Evolutionary conservation across 2,329 filamentous ascomycete genomes (phyloP).

Genomic region (Hymenoscyphus linearis): DNA sequence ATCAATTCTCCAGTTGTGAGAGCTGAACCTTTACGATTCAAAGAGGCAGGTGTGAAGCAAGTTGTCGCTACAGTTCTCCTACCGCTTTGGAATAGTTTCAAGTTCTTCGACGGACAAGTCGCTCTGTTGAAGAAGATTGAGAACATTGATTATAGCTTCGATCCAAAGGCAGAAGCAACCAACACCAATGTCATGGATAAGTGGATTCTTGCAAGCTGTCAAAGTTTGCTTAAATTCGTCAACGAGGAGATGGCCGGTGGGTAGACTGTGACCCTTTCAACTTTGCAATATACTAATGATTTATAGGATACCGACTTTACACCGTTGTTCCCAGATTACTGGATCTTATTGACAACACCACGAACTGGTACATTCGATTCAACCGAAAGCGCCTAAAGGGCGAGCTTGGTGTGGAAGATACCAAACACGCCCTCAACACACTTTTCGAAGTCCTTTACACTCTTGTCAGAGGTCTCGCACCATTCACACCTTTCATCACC

Average conservation of each 20-base stretch:
- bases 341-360: slow-evolving; percentile 83
- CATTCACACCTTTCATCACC: slow-evolving; percentile 92
- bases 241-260: slow-evolving; percentile 84
- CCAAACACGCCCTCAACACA: slow-evolving; percentile 84
- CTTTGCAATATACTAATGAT: slow-evolving; percentile 9
- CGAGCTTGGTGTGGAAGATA: slow-evolving; percentile 79
- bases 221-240: slow-evolving; percentile 85
- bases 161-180: slow-evolving; percentile 66
- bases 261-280: slow-evolving; percentile 24
- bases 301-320: slow-evolving; percentile 67
- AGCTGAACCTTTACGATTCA: slow-evolving; percentile 85
- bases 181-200: slow-evolving; percentile 93
- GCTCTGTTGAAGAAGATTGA: slow-evolving; percentile 81
- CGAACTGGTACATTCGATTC: slow-evolving; percentile 98
- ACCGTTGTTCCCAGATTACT: slow-evolving; percentile 86
- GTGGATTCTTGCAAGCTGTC: slow-evolving; percentile 90
- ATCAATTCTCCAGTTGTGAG: slow-evolving; percentile 96
- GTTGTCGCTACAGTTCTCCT: slow-evolving; percentile 88
- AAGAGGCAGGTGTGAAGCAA: slow-evolving; percentile 88
- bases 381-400: slow-evolving; percentile 90
- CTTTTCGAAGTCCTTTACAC: slow-evolving; percentile 92
- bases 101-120: slow-evolving; percentile 91
- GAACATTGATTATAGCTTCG: slow-evolving; percentile 70
- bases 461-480: slow-evolving; percentile 79
- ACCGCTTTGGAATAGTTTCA: slow-evolving; percentile 93